These are phyloP conservation scores for Cymbopogon flexuosus DNA, from an alignment of 202 grass and related monocot species.

Conservation along the genomic window DNA sequence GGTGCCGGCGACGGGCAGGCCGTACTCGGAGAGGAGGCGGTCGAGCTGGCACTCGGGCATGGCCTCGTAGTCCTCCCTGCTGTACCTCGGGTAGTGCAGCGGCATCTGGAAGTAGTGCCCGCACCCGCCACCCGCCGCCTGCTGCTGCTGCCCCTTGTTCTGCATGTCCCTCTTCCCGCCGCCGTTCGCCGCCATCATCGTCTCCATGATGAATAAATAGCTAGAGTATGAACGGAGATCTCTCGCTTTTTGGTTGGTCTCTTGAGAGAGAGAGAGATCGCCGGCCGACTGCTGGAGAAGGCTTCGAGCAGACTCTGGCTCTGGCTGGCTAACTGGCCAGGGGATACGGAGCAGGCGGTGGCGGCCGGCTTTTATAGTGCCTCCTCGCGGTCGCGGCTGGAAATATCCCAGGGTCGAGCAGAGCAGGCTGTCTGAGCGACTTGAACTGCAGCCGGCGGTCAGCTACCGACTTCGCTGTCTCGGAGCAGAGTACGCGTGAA, in stretches of 20 bases:
- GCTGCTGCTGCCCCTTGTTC: not conserved
- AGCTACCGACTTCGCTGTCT: too few species aligned
- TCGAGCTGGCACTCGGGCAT: constrained; percentile 97
- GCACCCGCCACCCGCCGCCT: not conserved
- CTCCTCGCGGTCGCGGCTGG: not conserved
- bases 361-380: constrained; percentile 21
- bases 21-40: constrained; percentile 73
- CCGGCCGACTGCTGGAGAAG: not conserved
- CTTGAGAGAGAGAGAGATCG: not conserved
- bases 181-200: constrained; percentile 20
- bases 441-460: not conserved
- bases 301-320: too few species aligned
- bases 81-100: constrained; percentile 84
- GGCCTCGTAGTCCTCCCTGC: constrained; percentile 56
- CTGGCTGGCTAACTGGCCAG: not conserved
- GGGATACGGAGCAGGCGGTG: not conserved
- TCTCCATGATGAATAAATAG: constrained; percentile 18
- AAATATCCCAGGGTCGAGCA: constrained; percentile 22
- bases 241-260: too few species aligned
- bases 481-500: too few species aligned
- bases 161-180: not conserved
- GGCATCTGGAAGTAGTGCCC: constrained; percentile 68
- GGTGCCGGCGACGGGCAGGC: constrained; percentile 53
- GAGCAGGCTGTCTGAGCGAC: not conserved
- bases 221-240: not conserved